Percentiles rank a stretch among this genome's conserved stretches.
These are phyloP conservation scores for Blechomonas ayalai DNA, from an alignment of 208 protist genomes.

Conservation along the genomic window DNA sequence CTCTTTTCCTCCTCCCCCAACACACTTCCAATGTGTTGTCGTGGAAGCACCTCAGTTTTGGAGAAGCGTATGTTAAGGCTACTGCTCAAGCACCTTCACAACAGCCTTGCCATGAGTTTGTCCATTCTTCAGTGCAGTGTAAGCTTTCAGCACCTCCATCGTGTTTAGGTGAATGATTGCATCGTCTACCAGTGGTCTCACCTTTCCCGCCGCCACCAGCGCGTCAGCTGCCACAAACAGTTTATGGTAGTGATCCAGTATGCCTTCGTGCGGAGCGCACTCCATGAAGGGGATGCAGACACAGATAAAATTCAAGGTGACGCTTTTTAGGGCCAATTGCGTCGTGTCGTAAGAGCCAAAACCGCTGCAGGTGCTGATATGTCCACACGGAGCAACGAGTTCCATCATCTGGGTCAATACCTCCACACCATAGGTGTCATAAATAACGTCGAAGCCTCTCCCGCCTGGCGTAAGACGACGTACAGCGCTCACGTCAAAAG, in stretches of 20 bases:
- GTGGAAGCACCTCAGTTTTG: too few relatives aligned
- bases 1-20: too few relatives aligned
- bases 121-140: too few relatives aligned
- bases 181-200: constrained; percentile 2
- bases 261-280: not conserved
- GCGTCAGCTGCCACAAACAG: too few relatives aligned
- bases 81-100: too few relatives aligned
- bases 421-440: constrained; percentile 6
- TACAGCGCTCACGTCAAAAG: constrained; percentile 1
- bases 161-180: too few relatives aligned
- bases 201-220: constrained; percentile 5
- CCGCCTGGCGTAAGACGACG: not conserved
- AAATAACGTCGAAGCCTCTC: constrained; percentile 18
- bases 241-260: too few relatives aligned
- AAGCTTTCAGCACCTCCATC: too few relatives aligned
- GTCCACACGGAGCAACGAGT: constrained; percentile 7
- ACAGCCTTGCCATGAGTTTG: too few relatives aligned
- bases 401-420: constrained; percentile 4
- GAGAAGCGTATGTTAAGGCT: too few relatives aligned
- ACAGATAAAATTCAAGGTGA: constrained; percentile 1
- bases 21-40: too few relatives aligned
- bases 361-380: constrained; percentile 1
- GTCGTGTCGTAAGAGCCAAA: not conserved
- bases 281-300: constrained; percentile 10
- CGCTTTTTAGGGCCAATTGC: constrained; percentile 4